Base-by-base conservation (phyloP, 2,329 filamentous ascomycete species). In the Neofusicoccum cordaticola region DNA sequence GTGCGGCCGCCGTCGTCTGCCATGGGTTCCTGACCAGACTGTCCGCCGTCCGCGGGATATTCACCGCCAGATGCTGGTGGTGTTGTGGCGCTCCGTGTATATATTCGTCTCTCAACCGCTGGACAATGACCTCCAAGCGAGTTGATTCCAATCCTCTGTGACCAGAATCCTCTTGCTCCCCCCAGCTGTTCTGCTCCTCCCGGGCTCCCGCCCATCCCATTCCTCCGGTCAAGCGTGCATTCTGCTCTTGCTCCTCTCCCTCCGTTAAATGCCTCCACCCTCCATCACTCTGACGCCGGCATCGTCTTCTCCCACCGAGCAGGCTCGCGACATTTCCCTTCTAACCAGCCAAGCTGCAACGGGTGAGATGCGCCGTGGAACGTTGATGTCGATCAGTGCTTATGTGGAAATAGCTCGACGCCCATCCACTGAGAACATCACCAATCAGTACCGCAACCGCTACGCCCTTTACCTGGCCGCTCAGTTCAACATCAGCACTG, bases 391-490 rank as follows among this genome's bases (percentile, higher is more conserved):
- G 51, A 31, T 56, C 50, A 19, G 31, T 44, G 42, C 61, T 63
- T 31, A 53, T 37, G 17, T 27, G 12, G 27, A n/a, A 27, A 13
- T 50, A 63, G 61, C 60, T 51, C 47, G 48, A 45, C 50, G 41
- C 42, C 22, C 50, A 47, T 48, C 61, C 4, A 63, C 50, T 35
- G 45, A 63, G 15, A 63, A 44, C 48, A 65, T 65, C 52, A 65
- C 63, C 22, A 53, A 50, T 42, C 57, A 52, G 15, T 78, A 78
- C 65, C 74, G 75, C 63, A 68, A 69, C 63, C 74, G 74, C 63
- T 77, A 77, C 69, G 75, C 75, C 47, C 73, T 76, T 62, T 78
- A 78, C 66, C 73, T 78, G 51, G 75, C 75, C 35, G 73, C 74
- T 17, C 75, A 75, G 39, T 77, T 78, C 71, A 76, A 75, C 66